phyloP scores from a whole-genome alignment of 371 early-diverging fungal genomes.

The Gilbertella persicaria region DNA sequence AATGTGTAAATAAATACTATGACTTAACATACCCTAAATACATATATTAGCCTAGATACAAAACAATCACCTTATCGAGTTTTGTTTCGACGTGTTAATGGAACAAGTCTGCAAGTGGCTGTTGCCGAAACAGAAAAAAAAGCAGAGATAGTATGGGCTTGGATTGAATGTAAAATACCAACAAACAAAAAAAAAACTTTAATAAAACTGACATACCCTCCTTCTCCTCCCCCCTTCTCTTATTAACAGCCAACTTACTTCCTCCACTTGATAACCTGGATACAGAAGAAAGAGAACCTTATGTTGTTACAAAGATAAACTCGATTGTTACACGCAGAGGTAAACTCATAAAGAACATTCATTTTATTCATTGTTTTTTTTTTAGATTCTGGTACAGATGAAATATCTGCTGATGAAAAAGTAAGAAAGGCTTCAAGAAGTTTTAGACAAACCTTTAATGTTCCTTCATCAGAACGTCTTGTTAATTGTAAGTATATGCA shows the following conservation, averaged over 20 bases:
- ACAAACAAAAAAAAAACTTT: not conserved
- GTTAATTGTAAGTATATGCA: slow-evolving; percentile 72
- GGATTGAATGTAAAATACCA: slow-evolving; percentile 73
- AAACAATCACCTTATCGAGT: slow-evolving; percentile 94
- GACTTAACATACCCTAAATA: too few relatives aligned
- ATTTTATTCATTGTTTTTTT: not conserved
- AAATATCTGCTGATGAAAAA: slow-evolving; percentile 80
- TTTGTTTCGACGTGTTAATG: slow-evolving; percentile 64
- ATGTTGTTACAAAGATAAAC: slow-evolving; percentile 87
- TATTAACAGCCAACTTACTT: slow-evolving; percentile 62
- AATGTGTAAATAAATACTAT: slow-evolving; percentile 62
- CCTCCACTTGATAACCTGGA: slow-evolving; percentile 76
- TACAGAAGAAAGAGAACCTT: slow-evolving; percentile 76
- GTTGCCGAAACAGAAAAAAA: slow-evolving; percentile 80
- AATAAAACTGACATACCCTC: not conserved
- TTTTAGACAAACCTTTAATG: slow-evolving; percentile 88
- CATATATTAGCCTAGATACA: slow-evolving; percentile 90
- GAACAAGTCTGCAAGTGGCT: slow-evolving; percentile 62
- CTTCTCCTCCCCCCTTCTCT: slow-evolving; percentile 3
- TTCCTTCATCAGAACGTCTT: slow-evolving; percentile 81
- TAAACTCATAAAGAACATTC: too few relatives aligned
- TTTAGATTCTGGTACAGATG: slow-evolving; percentile 73
- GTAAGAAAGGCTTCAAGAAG: slow-evolving; percentile 87
- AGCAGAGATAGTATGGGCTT: slow-evolving; percentile 86
- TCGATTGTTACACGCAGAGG: slow-evolving; percentile 84